Evolutionary conservation across 2,329 filamentous ascomycete species (phyloP), one percentile per base, ranked within the genome.

Genomic region (Exophiala phaeomuriformis): DNA sequence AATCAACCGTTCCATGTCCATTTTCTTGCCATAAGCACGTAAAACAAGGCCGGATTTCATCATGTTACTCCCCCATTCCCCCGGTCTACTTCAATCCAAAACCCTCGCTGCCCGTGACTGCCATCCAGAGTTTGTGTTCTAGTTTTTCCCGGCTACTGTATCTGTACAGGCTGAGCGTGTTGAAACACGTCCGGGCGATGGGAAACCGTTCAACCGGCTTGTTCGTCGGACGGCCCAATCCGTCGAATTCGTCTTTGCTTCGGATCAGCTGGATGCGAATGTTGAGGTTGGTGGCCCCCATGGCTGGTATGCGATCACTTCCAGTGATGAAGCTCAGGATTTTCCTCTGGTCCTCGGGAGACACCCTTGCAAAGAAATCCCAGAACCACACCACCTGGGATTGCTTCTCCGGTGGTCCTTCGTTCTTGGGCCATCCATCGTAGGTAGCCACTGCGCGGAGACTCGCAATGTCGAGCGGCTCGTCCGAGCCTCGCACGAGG

Each of bases 101-200:
- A 2, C 90, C 90, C 68, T 95, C 89, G 65, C 90, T 94, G 69
- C 90, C 89, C 60, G 82, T 75, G n/a, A 95, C 89, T 3, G 90
- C 90, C 58, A 81, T 80, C 89, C 90, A 95, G 32, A 96, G 72
- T 73, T 83, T 82, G 48, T 69, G 72, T 67, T 88, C 85, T 55
- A 95, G 68, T 61, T 80, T 83, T 65, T 83, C 77, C 61, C 77
- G 81, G 2, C 79, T 82, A 35, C 70, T 67, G 69, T 91, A 95
- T 43, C 81, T 78, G 72, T 85, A 91, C 53, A 96, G 71, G 3
- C 85, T 83, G 59, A 96, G 66, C 68, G 84, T 82, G 67, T 95
- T 95, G 72, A 96, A 96, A 68, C 90, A 96, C 5, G 90, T 96
- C 64, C 90, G 80, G 12, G 90, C 90, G 19, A 88, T 86, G 1